These are phyloP conservation scores for Lepraria neglecta DNA, from an alignment of 495 filamentous ascomycete species.

Conservation along the genomic window DNA sequence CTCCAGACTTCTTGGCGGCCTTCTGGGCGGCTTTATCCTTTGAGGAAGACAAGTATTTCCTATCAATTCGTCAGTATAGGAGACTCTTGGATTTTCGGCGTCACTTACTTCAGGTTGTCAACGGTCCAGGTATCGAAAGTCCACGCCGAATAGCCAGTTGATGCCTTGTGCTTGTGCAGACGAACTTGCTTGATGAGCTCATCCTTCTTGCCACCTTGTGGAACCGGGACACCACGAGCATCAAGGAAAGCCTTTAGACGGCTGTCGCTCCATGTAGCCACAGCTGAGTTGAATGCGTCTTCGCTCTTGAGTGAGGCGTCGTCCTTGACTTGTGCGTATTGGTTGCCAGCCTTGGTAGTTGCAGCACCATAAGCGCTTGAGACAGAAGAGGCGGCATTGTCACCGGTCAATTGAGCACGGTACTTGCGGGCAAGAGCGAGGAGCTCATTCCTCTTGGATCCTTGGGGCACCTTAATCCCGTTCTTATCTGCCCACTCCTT, in stretches of 20 bases:
- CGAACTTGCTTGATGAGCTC: conserved; percentile 73
- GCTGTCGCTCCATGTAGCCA: conserved; percentile 63
- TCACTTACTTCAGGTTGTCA: conserved; percentile 62
- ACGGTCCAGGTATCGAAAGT: conserved; percentile 78
- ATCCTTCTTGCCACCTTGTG: conserved; percentile 68
- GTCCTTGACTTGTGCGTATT: conserved; percentile 70
- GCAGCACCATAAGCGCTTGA: conserved; percentile 69
- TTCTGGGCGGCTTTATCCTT: conserved; percentile 61
- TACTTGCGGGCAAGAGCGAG: conserved; percentile 87
- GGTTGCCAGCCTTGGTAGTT: conserved; percentile 72
- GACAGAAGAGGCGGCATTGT: conserved; percentile 56
- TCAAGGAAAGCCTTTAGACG: conserved; percentile 66
- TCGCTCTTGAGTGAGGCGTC: conserved; percentile 56
- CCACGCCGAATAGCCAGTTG: conserved; percentile 67
- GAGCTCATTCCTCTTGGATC: conserved; percentile 82
- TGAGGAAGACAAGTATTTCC: conserved; percentile 60
- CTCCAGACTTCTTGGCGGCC: conserved; percentile 52
- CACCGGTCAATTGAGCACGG: conserved; percentile 64
- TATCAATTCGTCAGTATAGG: conserved; percentile 30
- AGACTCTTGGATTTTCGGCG: neutral
- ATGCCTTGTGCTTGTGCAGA: conserved; percentile 64
- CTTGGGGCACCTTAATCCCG: conserved; percentile 76
- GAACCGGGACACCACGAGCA: conserved; percentile 57
- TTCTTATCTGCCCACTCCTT: conserved; percentile 76
- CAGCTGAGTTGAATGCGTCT: conserved; percentile 58